Percentiles rank a stretch among this genome's conserved stretches.
phyloP scores from a whole-genome alignment of 2,329 filamentous ascomycete genomes.

The Exophiala xenobiotica region DNA sequence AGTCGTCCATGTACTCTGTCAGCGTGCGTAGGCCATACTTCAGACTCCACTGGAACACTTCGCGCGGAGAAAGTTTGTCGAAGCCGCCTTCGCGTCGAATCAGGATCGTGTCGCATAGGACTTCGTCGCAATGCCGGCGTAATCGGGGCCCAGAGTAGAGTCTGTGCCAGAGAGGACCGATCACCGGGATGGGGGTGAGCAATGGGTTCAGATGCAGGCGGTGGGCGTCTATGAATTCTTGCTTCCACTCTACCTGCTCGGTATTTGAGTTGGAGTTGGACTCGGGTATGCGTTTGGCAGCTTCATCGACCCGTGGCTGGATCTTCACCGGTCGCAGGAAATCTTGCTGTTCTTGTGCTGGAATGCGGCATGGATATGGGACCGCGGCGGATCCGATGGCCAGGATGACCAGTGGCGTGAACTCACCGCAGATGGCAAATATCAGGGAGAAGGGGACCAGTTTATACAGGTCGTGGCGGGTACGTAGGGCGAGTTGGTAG shows the following conservation, averaged over 20 bases:
- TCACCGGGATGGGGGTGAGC: neutral
- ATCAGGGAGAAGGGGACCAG: constrained; percentile 76
- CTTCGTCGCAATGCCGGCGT: constrained; percentile 10
- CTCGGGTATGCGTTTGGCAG: neutral
- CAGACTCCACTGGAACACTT: constrained; percentile 23
- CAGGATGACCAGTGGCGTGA: constrained; percentile 77
- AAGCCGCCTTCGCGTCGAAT: constrained; percentile 23
- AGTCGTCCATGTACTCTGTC: constrained; percentile 10
- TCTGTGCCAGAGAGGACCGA: constrained; percentile 3
- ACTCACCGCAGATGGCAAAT: constrained; percentile 77
- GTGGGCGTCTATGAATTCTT: constrained; percentile 5
- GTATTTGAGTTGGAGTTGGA: neutral
- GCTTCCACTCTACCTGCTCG: constrained; percentile 3
- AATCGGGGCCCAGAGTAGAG: constrained; percentile 9
- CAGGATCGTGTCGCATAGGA: constrained; percentile 20
- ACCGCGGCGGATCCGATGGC: constrained; percentile 67
- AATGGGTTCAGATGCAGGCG: constrained; percentile 8
- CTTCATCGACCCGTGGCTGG: constrained; percentile 1
- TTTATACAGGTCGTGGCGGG: constrained; percentile 69
- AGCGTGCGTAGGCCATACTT: constrained; percentile 17
- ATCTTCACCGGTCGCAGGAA: constrained; percentile 15
- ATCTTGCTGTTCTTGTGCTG: constrained; percentile 65
- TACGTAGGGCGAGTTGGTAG: constrained; percentile 68
- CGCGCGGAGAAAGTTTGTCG: constrained; percentile 14
- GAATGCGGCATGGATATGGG: constrained; percentile 80